Conservation (phyloP, 2,329 filamentous ascomycete genomes). For the Dothistroma pini region DNA sequence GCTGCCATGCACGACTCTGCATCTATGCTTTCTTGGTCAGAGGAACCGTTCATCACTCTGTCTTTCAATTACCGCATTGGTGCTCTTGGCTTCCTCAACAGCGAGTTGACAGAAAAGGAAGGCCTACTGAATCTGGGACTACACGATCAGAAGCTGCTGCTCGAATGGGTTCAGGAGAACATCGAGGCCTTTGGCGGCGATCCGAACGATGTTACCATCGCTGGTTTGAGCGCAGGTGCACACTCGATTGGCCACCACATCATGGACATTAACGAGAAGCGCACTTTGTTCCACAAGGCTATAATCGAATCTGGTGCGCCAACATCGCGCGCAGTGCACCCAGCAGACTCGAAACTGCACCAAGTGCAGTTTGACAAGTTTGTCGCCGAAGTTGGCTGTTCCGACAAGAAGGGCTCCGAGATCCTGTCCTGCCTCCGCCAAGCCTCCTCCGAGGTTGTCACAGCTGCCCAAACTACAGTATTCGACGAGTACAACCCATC, state of each 20-base stretch:
- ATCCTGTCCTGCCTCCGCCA: conserved; percentile 44
- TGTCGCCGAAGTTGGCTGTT: conserved; percentile 36
- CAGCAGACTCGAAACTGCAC: conserved; percentile 40
- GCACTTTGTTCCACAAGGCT: conserved; percentile 44
- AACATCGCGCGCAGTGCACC: conserved; percentile 46
- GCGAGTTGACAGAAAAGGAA: conserved; percentile 47
- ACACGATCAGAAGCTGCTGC: conserved; percentile 39
- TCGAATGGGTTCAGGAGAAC: conserved; percentile 41
- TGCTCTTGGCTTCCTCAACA: conserved; percentile 65
- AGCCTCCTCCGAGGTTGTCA: conserved; percentile 36
- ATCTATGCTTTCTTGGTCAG: conserved; percentile 49
- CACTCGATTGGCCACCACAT: conserved; percentile 68
- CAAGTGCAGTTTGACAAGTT: conserved; percentile 46
- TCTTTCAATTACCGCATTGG: conserved; percentile 63
- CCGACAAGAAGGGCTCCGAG: conserved; percentile 27
- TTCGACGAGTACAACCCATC: conserved; percentile 48
- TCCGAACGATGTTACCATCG: conserved; percentile 27
- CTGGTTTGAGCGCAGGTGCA: conserved; percentile 54
- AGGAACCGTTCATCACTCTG: conserved; percentile 51
- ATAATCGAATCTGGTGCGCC: conserved; percentile 48
- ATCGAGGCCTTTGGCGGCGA: conserved; percentile 41
- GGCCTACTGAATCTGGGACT: conserved; percentile 48
- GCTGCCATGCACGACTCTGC: conserved; percentile 56
- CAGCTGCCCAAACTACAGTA: conserved; percentile 40
- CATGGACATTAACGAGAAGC: conserved; percentile 44